Evolutionary conservation across 2,329 filamentous ascomycete genomes (phyloP).

Genomic region (Cordyceps fumosorosea): DNA sequence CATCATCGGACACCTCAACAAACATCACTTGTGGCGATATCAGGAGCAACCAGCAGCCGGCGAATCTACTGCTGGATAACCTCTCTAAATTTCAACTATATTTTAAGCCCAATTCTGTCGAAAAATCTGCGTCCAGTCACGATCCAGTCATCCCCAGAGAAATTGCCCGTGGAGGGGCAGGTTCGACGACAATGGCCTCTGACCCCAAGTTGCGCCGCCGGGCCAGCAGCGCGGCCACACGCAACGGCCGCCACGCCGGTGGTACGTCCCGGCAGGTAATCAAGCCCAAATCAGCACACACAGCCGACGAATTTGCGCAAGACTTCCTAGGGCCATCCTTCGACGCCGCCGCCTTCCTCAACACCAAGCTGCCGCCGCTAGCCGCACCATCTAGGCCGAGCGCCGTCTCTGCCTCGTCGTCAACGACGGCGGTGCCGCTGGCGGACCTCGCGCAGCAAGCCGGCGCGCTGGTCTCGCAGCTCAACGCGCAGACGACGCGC

Average conservation of each 20-base stretch:
- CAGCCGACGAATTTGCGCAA: slow-evolving; percentile 64
- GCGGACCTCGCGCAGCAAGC: slow-evolving; percentile 74
- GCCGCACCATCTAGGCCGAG: slow-evolving; percentile 35
- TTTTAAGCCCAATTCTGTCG: not conserved
- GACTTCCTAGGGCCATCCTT: slow-evolving; percentile 73
- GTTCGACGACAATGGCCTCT: slow-evolving; percentile 21
- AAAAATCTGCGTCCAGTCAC: not conserved
- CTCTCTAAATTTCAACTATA: not conserved
- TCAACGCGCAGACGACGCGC: slow-evolving; percentile 81
- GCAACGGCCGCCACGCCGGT: slow-evolving; percentile 34
- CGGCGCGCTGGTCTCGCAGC: slow-evolving; percentile 76
- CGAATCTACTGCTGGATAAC: not conserved
- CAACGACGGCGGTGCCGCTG: slow-evolving; percentile 47
- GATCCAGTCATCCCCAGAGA: not conserved
- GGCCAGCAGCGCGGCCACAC: slow-evolving; percentile 39
- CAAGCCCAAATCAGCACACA: slow-evolving; percentile 52
- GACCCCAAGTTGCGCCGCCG: slow-evolving; percentile 30
- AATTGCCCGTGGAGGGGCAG: not conserved
- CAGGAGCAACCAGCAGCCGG: not conserved
- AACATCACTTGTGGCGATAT: not conserved
- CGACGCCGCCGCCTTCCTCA: slow-evolving; percentile 80
- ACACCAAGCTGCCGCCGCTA: slow-evolving; percentile 66
- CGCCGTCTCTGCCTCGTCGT: slow-evolving; percentile 12
- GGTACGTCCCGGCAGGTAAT: slow-evolving; percentile 31
- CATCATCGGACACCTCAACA: slow-evolving; percentile 26